A percentile compares a stretch with the other conserved stretches of the same genome.
Conservation (phyloP, 768 basidiomycete genomes). For the Leccinum fibrillosum region DNA sequence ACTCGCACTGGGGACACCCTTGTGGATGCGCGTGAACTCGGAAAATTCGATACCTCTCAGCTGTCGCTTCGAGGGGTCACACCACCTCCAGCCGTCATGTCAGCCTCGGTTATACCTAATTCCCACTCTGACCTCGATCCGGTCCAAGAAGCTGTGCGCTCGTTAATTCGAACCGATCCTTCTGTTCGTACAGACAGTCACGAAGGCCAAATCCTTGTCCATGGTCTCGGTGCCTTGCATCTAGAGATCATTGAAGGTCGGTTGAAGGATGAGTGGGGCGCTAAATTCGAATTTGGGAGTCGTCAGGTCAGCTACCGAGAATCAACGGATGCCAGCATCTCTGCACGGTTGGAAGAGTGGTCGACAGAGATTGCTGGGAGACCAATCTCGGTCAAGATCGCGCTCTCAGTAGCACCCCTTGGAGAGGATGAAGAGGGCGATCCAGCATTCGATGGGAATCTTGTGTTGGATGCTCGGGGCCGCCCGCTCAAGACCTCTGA, state of each 20-base stretch:
- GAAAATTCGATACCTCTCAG: slow-evolving; percentile 31
- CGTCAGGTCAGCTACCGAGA: slow-evolving; percentile 84
- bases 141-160: slow-evolving; percentile 70
- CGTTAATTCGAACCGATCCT: slow-evolving; percentile 84
- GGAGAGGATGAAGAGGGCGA: slow-evolving; percentile 57
- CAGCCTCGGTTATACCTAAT: slow-evolving; percentile 76
- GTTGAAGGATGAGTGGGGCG: slow-evolving; percentile 76
- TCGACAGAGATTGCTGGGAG: slow-evolving; percentile 62
- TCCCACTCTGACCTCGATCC: slow-evolving; percentile 76
- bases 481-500: slow-evolving; percentile 52
- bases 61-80: slow-evolving; percentile 58
- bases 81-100: slow-evolving; percentile 82
- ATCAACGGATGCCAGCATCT: slow-evolving; percentile 31
- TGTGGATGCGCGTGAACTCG: slow-evolving; percentile 46
- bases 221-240: slow-evolving; percentile 82
- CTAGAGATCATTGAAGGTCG: slow-evolving; percentile 88
- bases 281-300: slow-evolving; percentile 69
- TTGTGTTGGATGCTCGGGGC: slow-evolving; percentile 57
- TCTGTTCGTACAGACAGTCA: slow-evolving; percentile 76
- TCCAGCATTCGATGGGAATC: slow-evolving; percentile 73
- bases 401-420: slow-evolving; percentile 54
- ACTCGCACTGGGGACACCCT: slow-evolving; percentile 89
- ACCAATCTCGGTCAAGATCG: slow-evolving; percentile 45
- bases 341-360: slow-evolving; percentile 46
- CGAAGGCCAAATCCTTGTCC: slow-evolving; percentile 80